Evolutionary conservation across 2,329 filamentous ascomycete species (phyloP).

Genomic region (Aspergillus aculeatinus): DNA sequence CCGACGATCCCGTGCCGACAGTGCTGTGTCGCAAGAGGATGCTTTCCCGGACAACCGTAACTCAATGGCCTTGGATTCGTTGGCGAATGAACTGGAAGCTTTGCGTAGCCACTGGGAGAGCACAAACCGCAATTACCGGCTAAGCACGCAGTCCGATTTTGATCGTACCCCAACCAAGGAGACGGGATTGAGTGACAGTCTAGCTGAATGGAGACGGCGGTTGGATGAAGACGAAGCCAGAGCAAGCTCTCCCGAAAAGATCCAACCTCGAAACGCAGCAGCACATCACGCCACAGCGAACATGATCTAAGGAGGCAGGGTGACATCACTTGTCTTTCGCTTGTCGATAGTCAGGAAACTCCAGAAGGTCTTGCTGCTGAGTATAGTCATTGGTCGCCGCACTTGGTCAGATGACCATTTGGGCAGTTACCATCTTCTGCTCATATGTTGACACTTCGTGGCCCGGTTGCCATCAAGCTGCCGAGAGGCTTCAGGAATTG

Average conservation of each 20-base stretch:
- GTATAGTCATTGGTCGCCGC: background rate
- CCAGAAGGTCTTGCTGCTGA: background rate
- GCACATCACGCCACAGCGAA: slow-evolving; percentile 28
- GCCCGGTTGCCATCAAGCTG: background rate
- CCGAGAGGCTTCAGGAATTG: background rate
- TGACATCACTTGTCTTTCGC: slow-evolving; percentile 19
- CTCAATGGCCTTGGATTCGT: slow-evolving; percentile 76
- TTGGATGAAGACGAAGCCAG: slow-evolving; percentile 61
- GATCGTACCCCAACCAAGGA: slow-evolving; percentile 58
- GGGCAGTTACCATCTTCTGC: background rate
- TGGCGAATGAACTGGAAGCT: slow-evolving; percentile 88
- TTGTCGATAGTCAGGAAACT: slow-evolving; percentile 12
- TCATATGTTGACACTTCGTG: background rate
- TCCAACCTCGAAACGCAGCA: slow-evolving; percentile 24
- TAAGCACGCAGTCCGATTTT: slow-evolving; percentile 88
- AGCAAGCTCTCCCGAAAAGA: slow-evolving; percentile 28
- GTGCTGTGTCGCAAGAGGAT: slow-evolving; percentile 45
- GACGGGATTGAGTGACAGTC: slow-evolving; percentile 62
- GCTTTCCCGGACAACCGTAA: slow-evolving; percentile 55
- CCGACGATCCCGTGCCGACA: slow-evolving; percentile 40
- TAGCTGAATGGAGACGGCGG: slow-evolving; percentile 77
- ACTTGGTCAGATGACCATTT: background rate
- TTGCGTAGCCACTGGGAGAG: slow-evolving; percentile 91
- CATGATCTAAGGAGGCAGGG: slow-evolving; percentile 33
- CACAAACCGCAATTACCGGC: slow-evolving; percentile 89